Evolutionary conservation across 2,329 filamentous ascomycete species (phyloP), one percentile per base, ranked within the genome.

Genomic region (Xylariomycetidae sp.): DNA sequence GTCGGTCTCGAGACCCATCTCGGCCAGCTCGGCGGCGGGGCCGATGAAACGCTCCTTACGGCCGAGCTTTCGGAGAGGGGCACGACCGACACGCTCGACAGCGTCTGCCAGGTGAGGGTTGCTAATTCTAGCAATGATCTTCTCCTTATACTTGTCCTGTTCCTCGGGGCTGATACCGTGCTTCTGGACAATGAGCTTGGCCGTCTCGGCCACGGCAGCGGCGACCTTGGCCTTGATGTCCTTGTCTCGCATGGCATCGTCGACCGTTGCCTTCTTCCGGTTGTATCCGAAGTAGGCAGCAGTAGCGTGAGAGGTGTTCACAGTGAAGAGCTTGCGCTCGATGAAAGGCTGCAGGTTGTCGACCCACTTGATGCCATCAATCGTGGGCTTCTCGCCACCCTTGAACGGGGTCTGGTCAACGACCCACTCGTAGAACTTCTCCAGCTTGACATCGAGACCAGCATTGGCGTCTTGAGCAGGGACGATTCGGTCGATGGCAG

Each of bases 401-500:
- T 53, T 45, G 63, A 97, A 96, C 3, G 90, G 90, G 27, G 79
- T 83, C 59, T 79, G 70, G 58, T 98, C 92, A 32, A 98, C 89
- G 25, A 92, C 90, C 92, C 92, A 98, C 70, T 98, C 92, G 69
- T 87, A 96, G 74, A 97, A 98, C 68, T 92, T 92, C 74, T 98
- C 92, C 30, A 98, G 88, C 54, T 83, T 89, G 48, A 98, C 92
- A 56, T 96, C 82, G 27, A 98, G 75, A 36, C 88, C 88, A 16
- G 82, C 77, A 51, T 86, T 69, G 31, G 78, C 67, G 41, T 88
- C 82, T 67, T 97, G 92, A 27, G 88, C 86, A 11, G 92, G 92
- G 16, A 97, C 92, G 58, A 98, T 98, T 41, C 92, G 87, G 72
- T 98, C 92, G 59, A 98, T 96, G 51, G 92, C 92, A 42, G 88